Conservation (phyloP, 2,329 filamentous ascomycete species). For the Fusarium continuum region DNA sequence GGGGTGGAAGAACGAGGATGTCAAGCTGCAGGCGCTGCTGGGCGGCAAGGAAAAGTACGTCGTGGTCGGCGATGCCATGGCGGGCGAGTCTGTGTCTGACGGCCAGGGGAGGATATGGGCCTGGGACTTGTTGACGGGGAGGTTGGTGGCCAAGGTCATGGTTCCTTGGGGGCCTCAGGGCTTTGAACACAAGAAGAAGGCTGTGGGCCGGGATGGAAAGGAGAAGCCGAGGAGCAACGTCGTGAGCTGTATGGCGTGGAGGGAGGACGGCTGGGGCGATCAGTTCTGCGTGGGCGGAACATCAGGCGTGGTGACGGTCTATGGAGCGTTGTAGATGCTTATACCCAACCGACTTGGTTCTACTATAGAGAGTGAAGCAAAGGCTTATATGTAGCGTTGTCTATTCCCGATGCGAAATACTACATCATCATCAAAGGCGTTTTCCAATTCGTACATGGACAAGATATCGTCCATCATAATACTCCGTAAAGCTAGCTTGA, state of each 20-base stretch:
- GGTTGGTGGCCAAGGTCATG: slow-evolving; percentile 68
- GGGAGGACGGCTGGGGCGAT: slow-evolving; percentile 68
- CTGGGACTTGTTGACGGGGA: slow-evolving; percentile 85
- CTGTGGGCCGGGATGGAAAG: slow-evolving; percentile 67
- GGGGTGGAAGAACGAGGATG: slow-evolving; percentile 69
- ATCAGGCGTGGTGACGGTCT: slow-evolving; percentile 72
- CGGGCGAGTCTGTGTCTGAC: slow-evolving; percentile 35
- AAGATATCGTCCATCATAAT: slow-evolving; percentile 15
- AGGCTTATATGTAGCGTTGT: background rate
- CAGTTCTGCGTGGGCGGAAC: slow-evolving; percentile 74
- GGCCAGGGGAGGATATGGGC: slow-evolving; percentile 73
- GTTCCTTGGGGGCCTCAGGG: slow-evolving; percentile 66
- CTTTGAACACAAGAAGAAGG: slow-evolving; percentile 59
- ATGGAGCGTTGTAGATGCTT: slow-evolving; percentile 53
- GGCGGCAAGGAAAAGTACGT: slow-evolving; percentile 81
- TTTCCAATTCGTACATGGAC: slow-evolving; percentile 24
- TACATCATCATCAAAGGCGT: slow-evolving; percentile 26
- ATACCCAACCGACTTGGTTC: background rate
- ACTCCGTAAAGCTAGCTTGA: slow-evolving; percentile 16
- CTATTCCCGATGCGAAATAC: background rate
- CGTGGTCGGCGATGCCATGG: slow-evolving; percentile 79
- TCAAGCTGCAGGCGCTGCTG: slow-evolving; percentile 79
- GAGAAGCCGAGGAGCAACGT: slow-evolving; percentile 68
- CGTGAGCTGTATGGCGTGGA: slow-evolving; percentile 70
- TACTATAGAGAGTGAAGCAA: background rate